Conservation (phyloP, 2,329 filamentous ascomycete species). For the Colletotrichum nymphaeae region DNA sequence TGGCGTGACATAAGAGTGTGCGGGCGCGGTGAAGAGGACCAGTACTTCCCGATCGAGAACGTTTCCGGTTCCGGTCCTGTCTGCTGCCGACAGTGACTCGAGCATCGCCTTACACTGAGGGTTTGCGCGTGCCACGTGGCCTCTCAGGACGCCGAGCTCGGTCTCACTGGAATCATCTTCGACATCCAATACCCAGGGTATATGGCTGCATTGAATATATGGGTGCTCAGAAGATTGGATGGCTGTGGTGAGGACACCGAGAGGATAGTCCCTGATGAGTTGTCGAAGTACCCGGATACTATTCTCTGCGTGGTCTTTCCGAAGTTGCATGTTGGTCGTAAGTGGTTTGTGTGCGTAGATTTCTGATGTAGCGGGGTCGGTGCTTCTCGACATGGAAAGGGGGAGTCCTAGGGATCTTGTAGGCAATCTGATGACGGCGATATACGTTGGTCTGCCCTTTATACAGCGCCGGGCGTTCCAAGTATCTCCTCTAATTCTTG, state of each 20-base stretch:
- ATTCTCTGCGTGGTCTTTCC: conserved; percentile 62
- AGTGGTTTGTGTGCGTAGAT: no score
- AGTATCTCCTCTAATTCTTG: no score
- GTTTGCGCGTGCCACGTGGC: conserved; percentile 72
- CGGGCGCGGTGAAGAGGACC: conserved; percentile 69
- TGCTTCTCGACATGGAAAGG: no score
- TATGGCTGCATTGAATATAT: conserved; percentile 68
- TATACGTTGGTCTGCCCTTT: conserved; percentile 1
- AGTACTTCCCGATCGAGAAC: conserved; percentile 65
- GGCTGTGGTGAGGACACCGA: conserved; percentile 73
- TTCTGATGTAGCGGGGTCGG: no score
- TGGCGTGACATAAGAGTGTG: conserved; percentile 75
- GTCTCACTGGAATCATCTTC: conserved; percentile 52
- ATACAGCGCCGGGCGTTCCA: conserved; percentile 4
- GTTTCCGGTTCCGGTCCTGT: conserved; percentile 29
- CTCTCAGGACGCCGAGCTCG: conserved; percentile 62
- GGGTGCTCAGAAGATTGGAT: conserved; percentile 61
- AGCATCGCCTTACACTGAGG: conserved; percentile 73
- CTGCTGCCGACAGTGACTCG: conserved; percentile 48
- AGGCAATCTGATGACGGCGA: background rate
- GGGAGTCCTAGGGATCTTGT: no score
- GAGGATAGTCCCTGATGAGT: conserved; percentile 69
- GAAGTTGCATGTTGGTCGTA: conserved; percentile 66
- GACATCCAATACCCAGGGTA: conserved; percentile 69
- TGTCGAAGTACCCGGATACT: conserved; percentile 60